Evolutionary conservation across 1,139 yeast genomes (phyloP).

Genomic region (Sugiyamaella xylanicola): DNA sequence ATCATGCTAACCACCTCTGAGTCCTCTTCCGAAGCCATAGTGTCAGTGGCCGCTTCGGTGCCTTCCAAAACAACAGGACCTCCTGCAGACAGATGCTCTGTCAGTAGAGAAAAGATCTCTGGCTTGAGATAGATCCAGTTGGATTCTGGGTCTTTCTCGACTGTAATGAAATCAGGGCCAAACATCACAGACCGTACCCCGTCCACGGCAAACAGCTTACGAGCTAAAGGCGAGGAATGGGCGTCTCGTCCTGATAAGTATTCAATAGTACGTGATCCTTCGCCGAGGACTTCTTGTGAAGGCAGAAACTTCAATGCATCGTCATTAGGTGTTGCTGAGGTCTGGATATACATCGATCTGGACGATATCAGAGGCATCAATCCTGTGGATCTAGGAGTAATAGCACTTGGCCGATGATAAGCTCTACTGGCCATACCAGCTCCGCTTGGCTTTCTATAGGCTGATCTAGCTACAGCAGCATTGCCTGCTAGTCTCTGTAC

Average conservation of each 20-base stretch:
- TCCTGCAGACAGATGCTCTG: constrained; percentile 83
- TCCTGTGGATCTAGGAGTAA: too few relatives aligned
- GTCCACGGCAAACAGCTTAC: constrained; percentile 73
- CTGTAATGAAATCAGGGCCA: constrained; percentile 83
- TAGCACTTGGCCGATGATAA: too few relatives aligned
- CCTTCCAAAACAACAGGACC: constrained; percentile 53
- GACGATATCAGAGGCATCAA: neutral
- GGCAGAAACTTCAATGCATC: constrained; percentile 92
- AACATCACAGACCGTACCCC: constrained; percentile 89
- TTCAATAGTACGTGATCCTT: constrained; percentile 54
- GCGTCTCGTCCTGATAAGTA: constrained; percentile 72
- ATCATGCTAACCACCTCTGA: constrained; percentile 85
- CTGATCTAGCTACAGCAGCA: too few relatives aligned
- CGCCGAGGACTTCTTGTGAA: constrained; percentile 58
- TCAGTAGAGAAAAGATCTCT: constrained; percentile 79
- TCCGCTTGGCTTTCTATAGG: too few relatives aligned
- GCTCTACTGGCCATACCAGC: too few relatives aligned
- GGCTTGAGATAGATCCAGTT: constrained; percentile 84
- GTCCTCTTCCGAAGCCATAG: constrained; percentile 59
- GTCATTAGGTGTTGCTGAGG: constrained; percentile 82
- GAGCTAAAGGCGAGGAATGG: constrained; percentile 78
- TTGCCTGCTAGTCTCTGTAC: too few relatives aligned
- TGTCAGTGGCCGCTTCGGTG: constrained; percentile 52
- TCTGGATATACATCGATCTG: constrained; percentile 50
- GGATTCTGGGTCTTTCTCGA: constrained; percentile 61